phyloP scores from a whole-genome alignment of 2,329 filamentous ascomycete genomes.

The Beauveria australis region DNA sequence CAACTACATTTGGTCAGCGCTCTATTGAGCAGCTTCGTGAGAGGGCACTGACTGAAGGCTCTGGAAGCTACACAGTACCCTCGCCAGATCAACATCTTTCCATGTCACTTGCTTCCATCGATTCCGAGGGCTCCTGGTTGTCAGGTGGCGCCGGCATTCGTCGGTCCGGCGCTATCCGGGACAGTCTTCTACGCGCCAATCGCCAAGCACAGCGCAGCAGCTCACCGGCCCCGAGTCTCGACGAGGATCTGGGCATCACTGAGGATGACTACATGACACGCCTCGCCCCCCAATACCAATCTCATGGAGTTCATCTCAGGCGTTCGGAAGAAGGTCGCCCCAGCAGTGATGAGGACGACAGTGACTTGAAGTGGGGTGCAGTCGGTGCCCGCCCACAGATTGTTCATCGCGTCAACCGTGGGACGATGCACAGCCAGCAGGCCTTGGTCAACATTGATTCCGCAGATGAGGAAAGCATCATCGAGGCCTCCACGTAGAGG shows the following conservation, averaged over 20 bases:
- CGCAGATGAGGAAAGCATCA: conserved; percentile 21
- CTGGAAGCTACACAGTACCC: conserved; percentile 15
- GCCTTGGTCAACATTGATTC: conserved; percentile 38
- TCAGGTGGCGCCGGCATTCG: conserved; percentile 59
- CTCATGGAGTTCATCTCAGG: conserved; percentile 24
- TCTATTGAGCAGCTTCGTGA: conserved; percentile 24
- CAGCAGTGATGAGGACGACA: conserved; percentile 52
- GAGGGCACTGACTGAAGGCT: not conserved
- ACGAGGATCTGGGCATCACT: conserved; percentile 53
- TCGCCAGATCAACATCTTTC: conserved; percentile 61
- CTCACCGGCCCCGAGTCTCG: conserved; percentile 35
- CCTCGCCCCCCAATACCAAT: conserved; percentile 22
- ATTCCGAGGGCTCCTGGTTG: conserved; percentile 94
- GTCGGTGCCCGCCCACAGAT: conserved; percentile 43
- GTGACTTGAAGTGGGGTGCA: conserved; percentile 44
- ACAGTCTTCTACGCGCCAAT: conserved; percentile 27
- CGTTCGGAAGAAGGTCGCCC: conserved; percentile 43
- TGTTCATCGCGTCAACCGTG: conserved; percentile 42
- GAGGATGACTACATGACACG: conserved; percentile 69
- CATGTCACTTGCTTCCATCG: conserved; percentile 85
- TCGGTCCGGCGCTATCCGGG: conserved; percentile 37
- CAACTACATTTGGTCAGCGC: conserved; percentile 36
- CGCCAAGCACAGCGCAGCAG: conserved; percentile 27
- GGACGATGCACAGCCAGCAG: conserved; percentile 44
- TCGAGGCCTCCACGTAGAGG: not conserved